These are phyloP conservation scores for Fusarium coicis DNA, from an alignment of 2,329 filamentous ascomycete genomes.

Conservation along the genomic window DNA sequence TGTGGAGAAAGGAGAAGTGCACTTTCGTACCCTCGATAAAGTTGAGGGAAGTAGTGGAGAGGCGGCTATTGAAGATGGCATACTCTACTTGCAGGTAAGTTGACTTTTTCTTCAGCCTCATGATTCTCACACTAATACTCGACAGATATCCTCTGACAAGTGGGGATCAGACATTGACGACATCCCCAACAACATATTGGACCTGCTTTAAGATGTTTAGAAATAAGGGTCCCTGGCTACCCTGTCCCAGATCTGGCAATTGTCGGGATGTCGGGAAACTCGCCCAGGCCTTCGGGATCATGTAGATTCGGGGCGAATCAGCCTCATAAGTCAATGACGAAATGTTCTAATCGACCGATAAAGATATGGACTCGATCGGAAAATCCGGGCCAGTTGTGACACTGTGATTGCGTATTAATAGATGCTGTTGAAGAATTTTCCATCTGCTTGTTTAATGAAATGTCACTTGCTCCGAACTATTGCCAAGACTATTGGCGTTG, in stretches of 20 bases:
- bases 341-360: background rate
- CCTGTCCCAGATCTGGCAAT: background rate
- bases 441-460: too few species aligned
- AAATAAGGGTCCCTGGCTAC: fast-evolving
- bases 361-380: background rate
- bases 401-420: background rate
- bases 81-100: background rate
- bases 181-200: background rate
- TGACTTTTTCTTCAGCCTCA: too few species aligned
- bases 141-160: background rate
- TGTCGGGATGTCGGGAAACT: too few species aligned
- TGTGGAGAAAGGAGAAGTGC: background rate
- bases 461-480: background rate
- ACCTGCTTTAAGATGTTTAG: background rate
- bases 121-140: too few species aligned
- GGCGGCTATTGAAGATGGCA: background rate
- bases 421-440: background rate
- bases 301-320: background rate
- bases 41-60: background rate
- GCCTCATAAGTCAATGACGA: background rate
- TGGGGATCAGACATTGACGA: background rate
- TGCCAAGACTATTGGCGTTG: background rate
- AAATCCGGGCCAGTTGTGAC: background rate
- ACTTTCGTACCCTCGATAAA: background rate
- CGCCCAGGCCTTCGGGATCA: fast-evolving